A percentile compares a stretch with the other conserved stretches of the same genome.
These are phyloP conservation scores for Ampelomyces quisqualis DNA, from an alignment of 2,329 filamentous ascomycete genomes.

Conservation along the genomic window DNA sequence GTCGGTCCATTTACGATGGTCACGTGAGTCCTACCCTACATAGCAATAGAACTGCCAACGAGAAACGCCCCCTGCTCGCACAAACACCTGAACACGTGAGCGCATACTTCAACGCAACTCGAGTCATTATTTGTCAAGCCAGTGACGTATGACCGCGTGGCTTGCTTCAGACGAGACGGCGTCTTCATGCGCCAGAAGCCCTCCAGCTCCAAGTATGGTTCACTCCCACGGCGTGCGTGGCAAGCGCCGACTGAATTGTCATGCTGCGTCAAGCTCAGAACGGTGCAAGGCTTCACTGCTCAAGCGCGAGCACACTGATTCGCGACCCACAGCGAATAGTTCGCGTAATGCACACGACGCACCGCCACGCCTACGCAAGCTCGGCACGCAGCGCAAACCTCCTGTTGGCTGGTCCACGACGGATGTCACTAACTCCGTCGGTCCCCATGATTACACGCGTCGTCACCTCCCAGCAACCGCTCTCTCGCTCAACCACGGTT, in stretches of 20 bases:
- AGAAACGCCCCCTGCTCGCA: no score
- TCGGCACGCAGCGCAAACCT: neutral
- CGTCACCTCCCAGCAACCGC: neutral
- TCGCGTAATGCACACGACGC: conserved; percentile 1
- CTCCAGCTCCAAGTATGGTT: no score
- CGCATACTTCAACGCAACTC: no score
- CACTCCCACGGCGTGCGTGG: neutral
- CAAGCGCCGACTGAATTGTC: no score
- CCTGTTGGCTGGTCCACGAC: conserved; percentile 2
- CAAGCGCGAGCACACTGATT: neutral
- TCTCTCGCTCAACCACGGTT: neutral
- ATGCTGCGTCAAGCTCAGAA: neutral
- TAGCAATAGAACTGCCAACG: no score
- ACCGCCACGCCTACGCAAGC: conserved; percentile 1
- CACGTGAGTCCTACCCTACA: no score
- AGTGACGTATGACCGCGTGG: neutral
- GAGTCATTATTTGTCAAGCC: no score
- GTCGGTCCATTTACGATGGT: conserved; percentile 12
- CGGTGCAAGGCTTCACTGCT: neutral
- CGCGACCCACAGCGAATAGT: neutral
- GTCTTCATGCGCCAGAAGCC: no score
- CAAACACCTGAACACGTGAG: no score
- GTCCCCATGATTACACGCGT: neutral
- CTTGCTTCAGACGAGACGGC: no score
- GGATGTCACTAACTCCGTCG: neutral